phyloP scores from a whole-genome alignment of 2,329 filamentous ascomycete genomes.

The Aspergillus spinulosporus region DNA sequence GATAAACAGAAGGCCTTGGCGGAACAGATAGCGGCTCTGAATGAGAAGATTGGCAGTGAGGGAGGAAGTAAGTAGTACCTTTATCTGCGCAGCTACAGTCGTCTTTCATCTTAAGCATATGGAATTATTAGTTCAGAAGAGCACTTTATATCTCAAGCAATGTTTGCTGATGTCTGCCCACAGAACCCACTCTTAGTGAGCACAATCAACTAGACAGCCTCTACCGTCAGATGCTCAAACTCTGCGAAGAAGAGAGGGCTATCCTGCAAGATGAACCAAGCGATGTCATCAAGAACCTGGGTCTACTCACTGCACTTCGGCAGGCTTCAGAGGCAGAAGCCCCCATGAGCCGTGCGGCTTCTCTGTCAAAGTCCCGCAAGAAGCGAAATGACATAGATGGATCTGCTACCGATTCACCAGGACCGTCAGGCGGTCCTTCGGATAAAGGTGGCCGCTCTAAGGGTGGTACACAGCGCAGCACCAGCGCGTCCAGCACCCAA shows the following conservation, averaged over 20 bases:
- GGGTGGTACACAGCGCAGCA: constrained; percentile 40
- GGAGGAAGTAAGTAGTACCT: constrained; percentile 41
- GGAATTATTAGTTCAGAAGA: too few species aligned
- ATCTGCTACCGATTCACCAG: constrained; percentile 48
- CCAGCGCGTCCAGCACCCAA: constrained; percentile 45
- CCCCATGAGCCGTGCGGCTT: constrained; percentile 39
- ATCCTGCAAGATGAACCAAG: constrained; percentile 52
- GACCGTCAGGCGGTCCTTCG: constrained; percentile 40
- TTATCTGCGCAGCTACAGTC: not conserved
- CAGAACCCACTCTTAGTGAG: constrained; percentile 41
- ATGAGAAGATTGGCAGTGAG: constrained; percentile 47
- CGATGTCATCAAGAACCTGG: constrained; percentile 53
- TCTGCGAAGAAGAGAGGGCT: constrained; percentile 51
- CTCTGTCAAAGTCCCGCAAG: constrained; percentile 48
- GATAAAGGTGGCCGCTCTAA: constrained; percentile 50
- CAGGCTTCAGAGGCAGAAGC: constrained; percentile 50
- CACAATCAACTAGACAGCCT: constrained; percentile 48
- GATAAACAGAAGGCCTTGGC: constrained; percentile 43
- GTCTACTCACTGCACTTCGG: constrained; percentile 51
- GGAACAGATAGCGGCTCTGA: constrained; percentile 43
- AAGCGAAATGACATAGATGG: constrained; percentile 48
- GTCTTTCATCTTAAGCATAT: too few species aligned
- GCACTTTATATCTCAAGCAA: not conserved
- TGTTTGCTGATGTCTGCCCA: constrained; percentile 18
- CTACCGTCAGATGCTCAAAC: constrained; percentile 48